Base-by-base conservation (phyloP, 2,329 filamentous ascomycete species). In the Stemphylium lycopersici region DNA sequence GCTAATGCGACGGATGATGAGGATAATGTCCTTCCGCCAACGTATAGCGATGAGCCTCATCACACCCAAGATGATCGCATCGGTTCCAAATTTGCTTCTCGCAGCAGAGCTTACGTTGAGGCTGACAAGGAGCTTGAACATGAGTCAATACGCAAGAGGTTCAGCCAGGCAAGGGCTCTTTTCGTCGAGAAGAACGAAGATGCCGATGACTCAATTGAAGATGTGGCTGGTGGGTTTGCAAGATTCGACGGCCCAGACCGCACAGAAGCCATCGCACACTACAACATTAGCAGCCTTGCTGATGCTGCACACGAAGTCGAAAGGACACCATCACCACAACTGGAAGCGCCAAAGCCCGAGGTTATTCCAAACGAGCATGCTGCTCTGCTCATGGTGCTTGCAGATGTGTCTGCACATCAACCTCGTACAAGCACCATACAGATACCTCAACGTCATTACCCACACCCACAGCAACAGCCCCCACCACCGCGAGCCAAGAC, bases 331-430 rank as follows among this genome's bases (percentile, higher is more conserved):
- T 55, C 57, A 41, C 63, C 67, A 32, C 59, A 41, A 16, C 48
- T 53, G 26, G 59, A 60, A 43, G 31, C 55, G 11, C 55, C 57
- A 7, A 58, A 59, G 39, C 26, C 33, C 11, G 58, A 55, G 18
- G 49, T 71, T 18, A 70, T 79, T 52, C 70, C 72, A 2, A 80
- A 80, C 55, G 76, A 77, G 22, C 67, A 78, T 45, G 78, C 78
- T 4, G 56, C 69, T 24, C 74, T 76, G 20, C 65, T 81, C 29
- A 71, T 72, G 58, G 51, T 75, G 44, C 68, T 78, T 48, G 75
- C 73, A 22, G 67, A 72, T 11, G 49, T 73, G 11, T 75, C 73
- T 12, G 59, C 65, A 31, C 63, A 70, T 20, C 58, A 60, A n/a
- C 55, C 67, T n/a, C 56, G 52, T 20, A 59, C 24, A 7, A 42